Conservation (phyloP, 176 grass and related monocot species). For the Alloteropsis semialata region DNA sequence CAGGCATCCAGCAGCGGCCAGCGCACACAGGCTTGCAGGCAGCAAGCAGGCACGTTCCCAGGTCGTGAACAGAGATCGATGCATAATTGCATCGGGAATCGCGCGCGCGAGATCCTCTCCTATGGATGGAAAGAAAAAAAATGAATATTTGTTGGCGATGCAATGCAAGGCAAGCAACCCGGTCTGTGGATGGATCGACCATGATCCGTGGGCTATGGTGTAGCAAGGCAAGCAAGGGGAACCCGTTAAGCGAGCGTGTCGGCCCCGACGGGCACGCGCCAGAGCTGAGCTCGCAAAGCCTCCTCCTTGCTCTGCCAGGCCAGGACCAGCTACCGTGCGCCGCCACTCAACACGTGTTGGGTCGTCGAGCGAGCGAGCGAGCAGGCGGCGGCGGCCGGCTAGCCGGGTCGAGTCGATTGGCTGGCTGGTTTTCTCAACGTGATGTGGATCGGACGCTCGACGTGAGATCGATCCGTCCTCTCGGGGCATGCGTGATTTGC, state of each 20-base stretch:
- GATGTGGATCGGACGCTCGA: neutral
- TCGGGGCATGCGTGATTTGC: neutral
- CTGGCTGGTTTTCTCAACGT: neutral
- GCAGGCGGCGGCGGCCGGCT: neutral
- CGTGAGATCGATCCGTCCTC: neutral
- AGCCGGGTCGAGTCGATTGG: neutral
- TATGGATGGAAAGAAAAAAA: neutral
- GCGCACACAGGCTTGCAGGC: no score
- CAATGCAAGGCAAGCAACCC: constrained; percentile 17
- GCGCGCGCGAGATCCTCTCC: neutral
- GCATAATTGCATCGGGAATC: neutral
- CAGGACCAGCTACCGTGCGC: neutral
- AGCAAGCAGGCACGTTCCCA: no score
- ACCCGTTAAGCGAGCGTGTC: constrained; percentile 43
- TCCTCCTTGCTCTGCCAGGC: no score
- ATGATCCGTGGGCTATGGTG: neutral
- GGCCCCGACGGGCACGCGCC: neutral
- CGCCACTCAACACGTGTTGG: neutral
- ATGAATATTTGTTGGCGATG: neutral
- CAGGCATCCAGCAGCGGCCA: no score
- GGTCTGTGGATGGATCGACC: neutral
- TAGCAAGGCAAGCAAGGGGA: constrained; percentile 39
- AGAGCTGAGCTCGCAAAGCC: neutral
- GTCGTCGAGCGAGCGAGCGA: neutral
- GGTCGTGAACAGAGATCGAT: no score